Evolutionary conservation across 1,284 basidiomycete species (phyloP), one percentile per base, ranked within the genome.

Genomic region (Pseudozyma sp.): DNA sequence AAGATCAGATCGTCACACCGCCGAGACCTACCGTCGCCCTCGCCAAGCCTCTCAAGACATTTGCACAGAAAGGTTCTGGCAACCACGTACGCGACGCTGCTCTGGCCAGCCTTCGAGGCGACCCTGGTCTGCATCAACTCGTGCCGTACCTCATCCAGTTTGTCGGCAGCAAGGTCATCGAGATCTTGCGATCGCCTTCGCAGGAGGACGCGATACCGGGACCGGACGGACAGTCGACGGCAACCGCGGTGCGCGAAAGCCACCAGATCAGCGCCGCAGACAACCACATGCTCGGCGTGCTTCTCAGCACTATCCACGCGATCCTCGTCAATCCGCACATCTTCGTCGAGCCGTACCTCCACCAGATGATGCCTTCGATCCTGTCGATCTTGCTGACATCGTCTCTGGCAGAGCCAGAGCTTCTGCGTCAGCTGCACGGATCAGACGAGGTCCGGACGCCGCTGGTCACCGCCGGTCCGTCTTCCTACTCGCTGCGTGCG

Each of bases 341-440:
- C n/a, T 97, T 96, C 81, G 90, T 98, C 31, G 96, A 99, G 85
- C 96, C 95, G 14, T 67, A 96, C 92, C 88, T 99, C 5, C 96
- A 98, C 81, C 96, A 98, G 90, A 89, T 98, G 49, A 89, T 99
- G 11, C 95, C 95, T 0, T 92, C 94, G 0, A 89, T 97, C 43
- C 89, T 99, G 30, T 96, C 95, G 4, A 91, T 92, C 68, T 89
- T 98, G 51, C 88, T 98, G 7, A 93, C 96, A 62, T 92, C 93
- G 0, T 89, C 91, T 9, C 89, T 97, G 7, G 86, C 87, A 84
- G 53, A 56, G 46, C 61, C 64, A 9, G 61, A 71, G 59, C 47
- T 57, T 39, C 53, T 52, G 47, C 51, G 43, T 29, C 62, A 60
- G 56, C 56, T 65, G 47, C 50, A 54, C 5, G 42, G 37, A 19